Evolutionary conservation across 495 filamentous ascomycete species (phyloP).

Genomic region (Aspergillus mulundensis): DNA sequence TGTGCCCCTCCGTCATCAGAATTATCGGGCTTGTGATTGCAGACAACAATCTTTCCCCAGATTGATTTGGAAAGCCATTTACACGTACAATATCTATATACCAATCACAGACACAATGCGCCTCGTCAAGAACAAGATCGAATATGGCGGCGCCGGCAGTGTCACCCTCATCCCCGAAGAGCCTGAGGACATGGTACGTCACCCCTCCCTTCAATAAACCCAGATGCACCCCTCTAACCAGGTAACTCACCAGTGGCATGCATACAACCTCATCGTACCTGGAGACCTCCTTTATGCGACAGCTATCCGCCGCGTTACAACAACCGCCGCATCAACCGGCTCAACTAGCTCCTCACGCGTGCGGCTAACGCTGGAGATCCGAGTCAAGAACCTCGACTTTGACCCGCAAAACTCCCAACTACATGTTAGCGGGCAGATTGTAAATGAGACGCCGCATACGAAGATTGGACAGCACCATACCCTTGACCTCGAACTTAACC

Average conservation of each 20-base stretch:
- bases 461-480: conserved; percentile 85
- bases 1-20: background rate
- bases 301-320: conserved; percentile 76
- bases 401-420: conserved; percentile 79
- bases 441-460: conserved; percentile 78
- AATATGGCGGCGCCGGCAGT: conserved; percentile 70
- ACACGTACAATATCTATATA: background rate
- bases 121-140: conserved; percentile 67
- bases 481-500: conserved; percentile 80
- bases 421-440: conserved; percentile 78
- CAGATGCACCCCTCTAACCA: background rate
- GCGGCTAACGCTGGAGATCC: conserved; percentile 73
- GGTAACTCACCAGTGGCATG: conserved; percentile 67
- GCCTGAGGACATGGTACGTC: conserved; percentile 87
- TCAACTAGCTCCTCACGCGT: conserved; percentile 70
- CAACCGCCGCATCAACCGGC: conserved; percentile 59
- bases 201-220: conserved; percentile 2
- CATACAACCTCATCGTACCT: conserved; percentile 86
- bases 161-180: conserved; percentile 84
- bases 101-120: conserved; percentile 45
- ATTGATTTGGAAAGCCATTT: background rate
- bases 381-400: conserved; percentile 82
- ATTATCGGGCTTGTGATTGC: background rate
- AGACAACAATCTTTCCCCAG: background rate
- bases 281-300: conserved; percentile 76